Evolutionary conservation across 495 filamentous ascomycete genomes (phyloP).

Genomic region (Hypoxylon subgilvum): DNA sequence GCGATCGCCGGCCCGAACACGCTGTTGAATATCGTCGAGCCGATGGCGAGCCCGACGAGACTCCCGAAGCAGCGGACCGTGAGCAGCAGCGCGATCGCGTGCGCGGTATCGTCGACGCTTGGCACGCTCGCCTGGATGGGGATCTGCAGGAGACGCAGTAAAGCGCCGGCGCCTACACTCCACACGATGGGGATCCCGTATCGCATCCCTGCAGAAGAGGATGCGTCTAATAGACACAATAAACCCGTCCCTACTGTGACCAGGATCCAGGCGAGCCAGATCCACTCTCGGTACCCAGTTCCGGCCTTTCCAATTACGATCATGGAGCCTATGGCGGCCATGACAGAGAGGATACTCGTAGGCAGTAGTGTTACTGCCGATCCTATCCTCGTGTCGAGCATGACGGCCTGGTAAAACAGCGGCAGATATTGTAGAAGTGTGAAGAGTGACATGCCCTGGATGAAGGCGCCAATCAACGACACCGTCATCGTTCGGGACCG

Average conservation of each 20-base stretch:
- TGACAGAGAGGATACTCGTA: constrained; percentile 26
- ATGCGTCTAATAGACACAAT: constrained; percentile 19
- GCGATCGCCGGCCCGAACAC: constrained; percentile 33
- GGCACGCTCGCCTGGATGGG: constrained; percentile 48
- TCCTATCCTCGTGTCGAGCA: constrained; percentile 36
- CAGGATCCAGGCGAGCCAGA: constrained; percentile 39
- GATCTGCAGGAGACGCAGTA: constrained; percentile 33
- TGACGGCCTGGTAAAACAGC: constrained; percentile 47
- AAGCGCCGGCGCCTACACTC: constrained; percentile 39
- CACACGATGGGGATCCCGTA: constrained; percentile 40
- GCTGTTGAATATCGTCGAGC: constrained; percentile 41
- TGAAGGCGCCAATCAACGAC: constrained; percentile 37
- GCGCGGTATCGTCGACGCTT: constrained; percentile 47
- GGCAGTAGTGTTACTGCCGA: constrained; percentile 44
- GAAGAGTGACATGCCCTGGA: constrained; percentile 45
- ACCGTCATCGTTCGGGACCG: constrained; percentile 36
- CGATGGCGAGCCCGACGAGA: constrained; percentile 48
- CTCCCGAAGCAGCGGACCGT: constrained; percentile 49
- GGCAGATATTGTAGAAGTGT: constrained; percentile 46
- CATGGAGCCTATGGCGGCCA: constrained; percentile 27
- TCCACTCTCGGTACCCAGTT: constrained; percentile 32
- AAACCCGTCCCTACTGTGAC: constrained; percentile 37
- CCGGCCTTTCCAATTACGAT: constrained; percentile 31
- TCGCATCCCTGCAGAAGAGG: constrained; percentile 20
- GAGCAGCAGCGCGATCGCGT: constrained; percentile 46